Conservation (phyloP, 805 yeast genomes). For the Wickerhamomyces chambardii region DNA sequence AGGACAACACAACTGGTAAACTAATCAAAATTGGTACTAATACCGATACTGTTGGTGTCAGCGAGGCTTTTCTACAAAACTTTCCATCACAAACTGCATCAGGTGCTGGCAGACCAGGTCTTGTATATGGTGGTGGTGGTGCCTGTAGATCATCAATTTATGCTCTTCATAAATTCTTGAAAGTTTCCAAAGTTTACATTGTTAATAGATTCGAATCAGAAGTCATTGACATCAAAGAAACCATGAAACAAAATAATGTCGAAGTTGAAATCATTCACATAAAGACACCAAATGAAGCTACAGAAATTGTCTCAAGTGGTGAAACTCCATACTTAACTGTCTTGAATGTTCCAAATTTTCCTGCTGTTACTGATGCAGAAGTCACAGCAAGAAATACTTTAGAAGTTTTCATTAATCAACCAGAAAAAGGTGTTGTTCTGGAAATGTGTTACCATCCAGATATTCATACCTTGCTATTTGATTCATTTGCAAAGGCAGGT, state of each 20-base stretch:
- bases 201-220: slow-evolving; percentile 15
- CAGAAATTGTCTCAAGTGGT: background rate
- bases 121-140: slow-evolving; percentile 19
- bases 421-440: slow-evolving; percentile 12
- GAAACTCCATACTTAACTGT: slow-evolving; percentile 12
- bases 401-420: slow-evolving; percentile 10
- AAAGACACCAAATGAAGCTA: slow-evolving; percentile 11
- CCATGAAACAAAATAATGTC: slow-evolving; percentile 14
- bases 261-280: slow-evolving; percentile 16
- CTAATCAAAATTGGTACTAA: slow-evolving; percentile 14
- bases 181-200: slow-evolving; percentile 15
- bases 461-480: slow-evolving; percentile 10
- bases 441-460: slow-evolving; percentile 19
- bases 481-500: slow-evolving; percentile 6
- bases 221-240: slow-evolving; percentile 7
- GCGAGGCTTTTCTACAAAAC: slow-evolving; percentile 11
- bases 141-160: slow-evolving; percentile 18
- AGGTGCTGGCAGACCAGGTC: slow-evolving; percentile 10
- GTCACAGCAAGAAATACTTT: slow-evolving; percentile 12
- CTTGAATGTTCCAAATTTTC: slow-evolving; percentile 15
- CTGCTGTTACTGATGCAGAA: slow-evolving; percentile 10
- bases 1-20: slow-evolving; percentile 2
- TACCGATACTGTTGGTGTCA: slow-evolving; percentile 17
- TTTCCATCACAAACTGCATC: slow-evolving; percentile 9
- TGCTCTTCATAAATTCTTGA: slow-evolving; percentile 13